phyloP scores from a whole-genome alignment of 495 filamentous ascomycete species.

The Tuber brumale region DNA sequence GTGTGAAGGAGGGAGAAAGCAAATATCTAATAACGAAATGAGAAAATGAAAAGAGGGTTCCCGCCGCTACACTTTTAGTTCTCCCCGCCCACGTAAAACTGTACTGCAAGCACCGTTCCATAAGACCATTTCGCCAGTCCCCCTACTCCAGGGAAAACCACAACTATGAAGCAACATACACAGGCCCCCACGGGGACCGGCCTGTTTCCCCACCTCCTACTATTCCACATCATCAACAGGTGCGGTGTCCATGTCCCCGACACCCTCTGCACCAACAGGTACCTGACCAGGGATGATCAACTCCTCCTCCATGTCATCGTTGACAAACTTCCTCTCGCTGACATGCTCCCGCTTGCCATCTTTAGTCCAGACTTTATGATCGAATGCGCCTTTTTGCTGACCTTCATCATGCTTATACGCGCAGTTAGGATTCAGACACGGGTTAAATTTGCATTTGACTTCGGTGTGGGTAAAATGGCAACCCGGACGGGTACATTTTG shows the following conservation, averaged over 20 bases:
- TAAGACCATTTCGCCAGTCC: neutral
- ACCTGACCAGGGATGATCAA: conserved; percentile 62
- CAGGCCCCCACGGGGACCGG: neutral
- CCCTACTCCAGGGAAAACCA: neutral
- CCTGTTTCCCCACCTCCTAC: neutral
- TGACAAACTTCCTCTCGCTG: conserved; percentile 87
- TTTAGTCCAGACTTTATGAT: conserved; percentile 86
- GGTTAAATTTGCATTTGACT: conserved; percentile 81
- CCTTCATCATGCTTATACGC: conserved; percentile 89
- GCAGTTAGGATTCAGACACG: conserved; percentile 78
- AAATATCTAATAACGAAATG: neutral
- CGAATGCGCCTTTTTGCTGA: conserved; percentile 66
- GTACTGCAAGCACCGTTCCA: neutral
- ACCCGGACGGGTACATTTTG: conserved; percentile 71
- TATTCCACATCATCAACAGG: conserved; percentile 28
- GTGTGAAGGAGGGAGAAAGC: neutral
- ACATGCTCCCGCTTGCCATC: conserved; percentile 59
- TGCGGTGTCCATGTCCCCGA: conserved; percentile 37
- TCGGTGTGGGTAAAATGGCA: conserved; percentile 88
- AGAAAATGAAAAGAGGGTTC: neutral
- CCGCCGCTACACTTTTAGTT: conserved; percentile 3
- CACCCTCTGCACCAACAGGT: conserved; percentile 30
- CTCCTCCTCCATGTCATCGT: conserved; percentile 59
- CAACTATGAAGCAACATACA: neutral
- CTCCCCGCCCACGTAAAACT: neutral